Evolutionary conservation across 2,329 filamentous ascomycete species (phyloP).

Genomic region (Magnaporthiopsis incrustans): DNA sequence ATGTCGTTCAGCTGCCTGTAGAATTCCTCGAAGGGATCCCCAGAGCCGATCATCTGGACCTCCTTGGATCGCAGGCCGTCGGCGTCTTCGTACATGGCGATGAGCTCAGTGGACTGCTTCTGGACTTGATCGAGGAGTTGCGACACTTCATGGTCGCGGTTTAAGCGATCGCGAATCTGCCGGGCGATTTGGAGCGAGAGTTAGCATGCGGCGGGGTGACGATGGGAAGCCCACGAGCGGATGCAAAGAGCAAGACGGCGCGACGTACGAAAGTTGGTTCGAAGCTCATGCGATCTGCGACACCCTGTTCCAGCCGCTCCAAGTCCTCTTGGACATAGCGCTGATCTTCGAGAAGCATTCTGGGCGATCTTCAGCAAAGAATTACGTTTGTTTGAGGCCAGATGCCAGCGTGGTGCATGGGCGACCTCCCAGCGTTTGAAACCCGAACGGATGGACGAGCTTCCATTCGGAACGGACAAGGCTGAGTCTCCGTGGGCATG

Average conservation of each 20-base stretch:
- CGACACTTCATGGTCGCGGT: conserved; percentile 85
- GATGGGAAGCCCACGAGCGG: neutral
- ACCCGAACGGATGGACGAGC: neutral
- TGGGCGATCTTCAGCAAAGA: conserved; percentile 12
- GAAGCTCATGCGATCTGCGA: conserved; percentile 80
- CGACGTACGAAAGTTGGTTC: conserved; percentile 75
- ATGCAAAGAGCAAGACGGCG: neutral
- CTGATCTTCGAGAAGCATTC: conserved; percentile 85
- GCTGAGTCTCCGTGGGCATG: neutral
- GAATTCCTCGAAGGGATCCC: conserved; percentile 85
- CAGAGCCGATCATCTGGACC: conserved; percentile 73
- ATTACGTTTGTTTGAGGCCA: neutral
- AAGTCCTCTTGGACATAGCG: conserved; percentile 92
- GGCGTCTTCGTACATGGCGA: conserved; percentile 77
- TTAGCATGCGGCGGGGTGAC: neutral
- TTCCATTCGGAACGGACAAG: neutral
- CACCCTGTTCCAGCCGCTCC: conserved; percentile 88
- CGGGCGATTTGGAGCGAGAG: neutral
- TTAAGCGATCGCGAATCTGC: conserved; percentile 80
- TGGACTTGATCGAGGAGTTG: conserved; percentile 84
- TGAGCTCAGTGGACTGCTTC: conserved; percentile 69
- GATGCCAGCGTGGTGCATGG: neutral
- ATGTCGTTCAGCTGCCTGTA: conserved; percentile 76
- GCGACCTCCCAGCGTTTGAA: neutral
- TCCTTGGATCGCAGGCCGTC: conserved; percentile 67